Conservation (phyloP, 2,329 filamentous ascomycete genomes). For the Apiospora arundinis region DNA sequence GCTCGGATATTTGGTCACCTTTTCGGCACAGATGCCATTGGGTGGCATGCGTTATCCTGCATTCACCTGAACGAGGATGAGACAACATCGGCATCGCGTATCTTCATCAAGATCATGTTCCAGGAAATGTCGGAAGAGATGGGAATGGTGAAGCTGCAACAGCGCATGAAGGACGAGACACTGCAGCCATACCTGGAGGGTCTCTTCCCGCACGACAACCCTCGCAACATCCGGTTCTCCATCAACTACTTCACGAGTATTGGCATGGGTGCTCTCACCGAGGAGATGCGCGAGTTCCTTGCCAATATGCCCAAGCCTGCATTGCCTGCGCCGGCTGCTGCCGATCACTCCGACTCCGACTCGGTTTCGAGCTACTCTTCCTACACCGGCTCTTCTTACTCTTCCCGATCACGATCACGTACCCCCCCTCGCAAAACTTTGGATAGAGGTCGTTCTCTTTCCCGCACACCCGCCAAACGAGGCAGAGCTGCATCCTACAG, state of each 20-base stretch:
- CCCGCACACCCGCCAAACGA: constrained; percentile 41
- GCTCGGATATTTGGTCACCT: constrained; percentile 94
- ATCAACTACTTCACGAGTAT: constrained; percentile 99
- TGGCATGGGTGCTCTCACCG: constrained; percentile 91
- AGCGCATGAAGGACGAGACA: constrained; percentile 78
- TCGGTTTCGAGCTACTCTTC: constrained; percentile 82
- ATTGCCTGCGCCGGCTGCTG: constrained; percentile 68
- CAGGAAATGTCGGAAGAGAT: constrained; percentile 89
- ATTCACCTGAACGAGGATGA: constrained; percentile 96
- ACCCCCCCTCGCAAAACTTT: constrained; percentile 45
- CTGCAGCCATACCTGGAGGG: constrained; percentile 81
- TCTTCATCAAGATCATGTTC: constrained; percentile 98
- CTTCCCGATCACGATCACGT: constrained; percentile 55
- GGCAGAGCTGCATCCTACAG: constrained; percentile 40
- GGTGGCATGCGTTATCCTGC: constrained; percentile 86
- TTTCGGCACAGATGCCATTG: constrained; percentile 84
- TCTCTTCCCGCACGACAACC: constrained; percentile 87
- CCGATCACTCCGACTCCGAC: constrained; percentile 69
- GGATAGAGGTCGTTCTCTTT: constrained; percentile 45
- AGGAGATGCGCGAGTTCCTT: constrained; percentile 91
- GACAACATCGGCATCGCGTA: constrained; percentile 93
- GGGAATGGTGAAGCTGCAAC: constrained; percentile 80
- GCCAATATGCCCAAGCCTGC: constrained; percentile 89
- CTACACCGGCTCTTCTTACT: constrained; percentile 69
- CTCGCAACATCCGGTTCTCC: constrained; percentile 90